Conservation (phyloP, 371 early-diverging fungal genomes). For the Dichotomocladium elegans region DNA sequence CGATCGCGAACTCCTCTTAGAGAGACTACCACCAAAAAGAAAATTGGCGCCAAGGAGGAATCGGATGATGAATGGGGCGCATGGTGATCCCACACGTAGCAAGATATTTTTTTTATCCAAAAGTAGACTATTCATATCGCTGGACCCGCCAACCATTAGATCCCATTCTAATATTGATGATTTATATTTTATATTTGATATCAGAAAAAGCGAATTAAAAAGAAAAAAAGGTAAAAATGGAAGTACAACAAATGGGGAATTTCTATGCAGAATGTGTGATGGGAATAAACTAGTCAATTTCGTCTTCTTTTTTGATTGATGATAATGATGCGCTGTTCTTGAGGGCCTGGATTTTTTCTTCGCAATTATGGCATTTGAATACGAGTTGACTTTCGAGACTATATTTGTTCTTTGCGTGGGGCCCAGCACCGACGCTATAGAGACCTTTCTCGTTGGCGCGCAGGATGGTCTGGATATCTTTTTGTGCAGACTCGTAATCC, state of each 20-base stretch:
- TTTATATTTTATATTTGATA: too few species aligned
- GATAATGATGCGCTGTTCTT: not conserved
- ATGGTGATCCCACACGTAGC: slow-evolving; percentile 36
- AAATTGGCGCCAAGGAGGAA: slow-evolving; percentile 23
- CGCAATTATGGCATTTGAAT: slow-evolving; percentile 45
- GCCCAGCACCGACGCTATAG: slow-evolving; percentile 33
- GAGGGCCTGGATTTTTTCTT: slow-evolving; percentile 5
- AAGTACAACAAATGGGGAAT: not conserved
- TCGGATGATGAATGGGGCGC: slow-evolving; percentile 63
- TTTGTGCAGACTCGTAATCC: slow-evolving; percentile 39
- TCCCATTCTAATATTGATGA: too few species aligned
- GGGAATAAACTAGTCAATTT: not conserved
- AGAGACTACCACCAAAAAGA: slow-evolving; percentile 21
- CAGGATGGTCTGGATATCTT: slow-evolving; percentile 40
- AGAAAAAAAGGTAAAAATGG: not conserved
- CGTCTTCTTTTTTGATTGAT: not conserved
- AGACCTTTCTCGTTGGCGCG: slow-evolving; percentile 30
- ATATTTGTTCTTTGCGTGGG: slow-evolving; percentile 41
- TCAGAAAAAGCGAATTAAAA: not conserved
- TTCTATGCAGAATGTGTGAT: not conserved
- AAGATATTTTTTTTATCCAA: too few species aligned
- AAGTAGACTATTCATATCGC: not conserved
- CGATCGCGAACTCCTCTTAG: slow-evolving; percentile 35
- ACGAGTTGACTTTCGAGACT: slow-evolving; percentile 39
- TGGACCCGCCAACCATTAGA: too few species aligned